Evolutionary conservation across 163 green algal genomes (phyloP).

Genomic region (Volvox carteri): DNA sequence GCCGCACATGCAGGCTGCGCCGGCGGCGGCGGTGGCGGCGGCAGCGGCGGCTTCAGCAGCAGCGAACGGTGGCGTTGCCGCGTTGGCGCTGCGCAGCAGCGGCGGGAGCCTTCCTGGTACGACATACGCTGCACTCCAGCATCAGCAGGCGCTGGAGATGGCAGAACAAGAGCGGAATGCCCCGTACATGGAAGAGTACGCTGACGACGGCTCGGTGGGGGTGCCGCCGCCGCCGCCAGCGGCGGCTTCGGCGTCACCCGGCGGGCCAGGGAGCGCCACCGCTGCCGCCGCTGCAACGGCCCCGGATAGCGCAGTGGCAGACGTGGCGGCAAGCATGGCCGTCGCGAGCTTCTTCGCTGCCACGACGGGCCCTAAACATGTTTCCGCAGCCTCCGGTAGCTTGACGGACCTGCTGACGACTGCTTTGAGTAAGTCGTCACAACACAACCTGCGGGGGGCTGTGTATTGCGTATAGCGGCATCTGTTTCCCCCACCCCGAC

Average conservation of each 20-base stretch:
- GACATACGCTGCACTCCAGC: slow-evolving; percentile 49
- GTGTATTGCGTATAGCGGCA: too few species aligned
- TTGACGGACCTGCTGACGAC: slow-evolving; percentile 20
- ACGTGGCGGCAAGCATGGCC: neutral
- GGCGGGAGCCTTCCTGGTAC: neutral
- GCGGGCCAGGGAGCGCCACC: neutral
- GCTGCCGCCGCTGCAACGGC: neutral
- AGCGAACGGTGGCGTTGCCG: neutral
- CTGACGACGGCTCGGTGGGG: neutral
- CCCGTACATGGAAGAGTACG: too few species aligned
- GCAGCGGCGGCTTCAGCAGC: neutral
- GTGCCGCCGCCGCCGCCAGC: neutral
- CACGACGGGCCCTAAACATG: neutral
- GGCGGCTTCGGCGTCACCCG: too few species aligned
- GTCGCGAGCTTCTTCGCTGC: slow-evolving; percentile 31
- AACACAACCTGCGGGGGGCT: neutral
- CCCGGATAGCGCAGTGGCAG: neutral
- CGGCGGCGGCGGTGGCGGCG: neutral
- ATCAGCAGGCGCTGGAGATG: slow-evolving; percentile 39
- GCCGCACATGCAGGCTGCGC: too few species aligned
- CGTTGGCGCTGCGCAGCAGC: too few species aligned
- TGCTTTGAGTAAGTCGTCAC: slow-evolving; percentile 30
- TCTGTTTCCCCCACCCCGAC: too few species aligned
- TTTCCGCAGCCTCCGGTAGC: neutral
- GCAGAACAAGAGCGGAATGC: neutral